A percentile compares a stretch with the other conserved stretches of the same genome.
These are phyloP conservation scores for Galerina marginata DNA, from an alignment of 768 basidiomycete genomes.

Conservation along the genomic window DNA sequence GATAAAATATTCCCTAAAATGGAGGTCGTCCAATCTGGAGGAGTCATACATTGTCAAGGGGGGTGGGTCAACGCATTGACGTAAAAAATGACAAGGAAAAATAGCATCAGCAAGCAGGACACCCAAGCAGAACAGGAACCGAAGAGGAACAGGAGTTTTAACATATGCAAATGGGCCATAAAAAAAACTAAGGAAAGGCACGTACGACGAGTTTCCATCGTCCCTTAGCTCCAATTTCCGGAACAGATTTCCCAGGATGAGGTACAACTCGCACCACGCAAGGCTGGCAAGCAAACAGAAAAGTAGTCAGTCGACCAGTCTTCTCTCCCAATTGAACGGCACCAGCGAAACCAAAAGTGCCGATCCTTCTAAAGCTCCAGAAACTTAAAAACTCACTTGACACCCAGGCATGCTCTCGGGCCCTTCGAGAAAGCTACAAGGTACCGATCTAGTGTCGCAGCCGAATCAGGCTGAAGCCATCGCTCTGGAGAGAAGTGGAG, in stretches of 20 bases:
- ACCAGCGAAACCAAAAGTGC: conserved; percentile 4
- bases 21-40: conserved; percentile 9
- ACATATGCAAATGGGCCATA: neutral
- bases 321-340: conserved; percentile 39
- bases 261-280: conserved; percentile 38
- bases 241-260: conserved; percentile 38
- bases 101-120: neutral
- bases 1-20: conserved; percentile 17
- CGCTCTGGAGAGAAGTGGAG: conserved; percentile 42
- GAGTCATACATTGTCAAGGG: neutral
- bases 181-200: neutral
- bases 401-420: conserved; percentile 44
- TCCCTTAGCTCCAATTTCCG: conserved; percentile 33
- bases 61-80: neutral
- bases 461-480: conserved; percentile 39
- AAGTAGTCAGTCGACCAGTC: neutral
- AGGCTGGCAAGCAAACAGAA: conserved; percentile 25
- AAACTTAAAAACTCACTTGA: conserved; percentile 38
- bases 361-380: conserved; percentile 10
- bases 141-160: neutral
- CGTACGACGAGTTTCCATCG: conserved; percentile 18
- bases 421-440: conserved; percentile 49
- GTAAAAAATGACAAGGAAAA: neutral
- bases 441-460: conserved; percentile 38
- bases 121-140: neutral